These are phyloP conservation scores for Aegilops sharonensis DNA, from an alignment of 176 grass and related monocot species.

Conservation along the genomic window DNA sequence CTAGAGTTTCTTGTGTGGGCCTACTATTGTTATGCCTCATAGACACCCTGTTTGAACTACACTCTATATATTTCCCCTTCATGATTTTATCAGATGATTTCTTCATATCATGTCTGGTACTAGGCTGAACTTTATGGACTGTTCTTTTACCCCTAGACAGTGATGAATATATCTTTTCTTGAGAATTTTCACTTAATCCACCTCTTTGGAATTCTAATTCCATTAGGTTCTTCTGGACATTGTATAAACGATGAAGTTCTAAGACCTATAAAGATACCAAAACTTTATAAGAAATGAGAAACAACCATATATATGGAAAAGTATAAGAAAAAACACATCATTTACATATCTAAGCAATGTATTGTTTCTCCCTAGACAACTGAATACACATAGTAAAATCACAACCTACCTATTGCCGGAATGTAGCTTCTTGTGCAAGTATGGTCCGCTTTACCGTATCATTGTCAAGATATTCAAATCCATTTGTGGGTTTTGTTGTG, in stretches of 20 bases:
- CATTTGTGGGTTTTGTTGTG: slow-evolving; percentile 37
- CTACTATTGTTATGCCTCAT: slow-evolving; percentile 5
- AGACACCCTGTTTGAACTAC: slow-evolving; percentile 31
- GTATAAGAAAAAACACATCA: not conserved
- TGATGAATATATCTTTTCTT: slow-evolving; percentile 39
- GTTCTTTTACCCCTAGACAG: slow-evolving; percentile 27
- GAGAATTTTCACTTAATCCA: slow-evolving; percentile 31
- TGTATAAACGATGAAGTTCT: slow-evolving; percentile 83
- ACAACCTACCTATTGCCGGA: slow-evolving; percentile 63
- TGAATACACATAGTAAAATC: not conserved
- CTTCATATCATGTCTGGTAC: slow-evolving; percentile 17
- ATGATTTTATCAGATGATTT: slow-evolving; percentile 23
- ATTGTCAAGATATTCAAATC: slow-evolving; percentile 48
- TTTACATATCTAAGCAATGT: not conserved
- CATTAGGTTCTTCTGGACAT: slow-evolving; percentile 85
- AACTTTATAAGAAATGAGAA: slow-evolving; percentile 37
- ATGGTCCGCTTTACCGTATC: slow-evolving; percentile 74
- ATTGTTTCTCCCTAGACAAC: not conserved
- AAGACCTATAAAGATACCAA: slow-evolving; percentile 47
- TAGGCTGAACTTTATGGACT: slow-evolving; percentile 6
- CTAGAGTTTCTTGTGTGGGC: slow-evolving; percentile 37
- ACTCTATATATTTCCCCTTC: slow-evolving; percentile 27
- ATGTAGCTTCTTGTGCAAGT: slow-evolving; percentile 82
- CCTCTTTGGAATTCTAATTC: slow-evolving; percentile 34
- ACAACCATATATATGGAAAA: not conserved